phyloP scores from a whole-genome alignment of 805 yeast species.

The Sungouiella thailandica region DNA sequence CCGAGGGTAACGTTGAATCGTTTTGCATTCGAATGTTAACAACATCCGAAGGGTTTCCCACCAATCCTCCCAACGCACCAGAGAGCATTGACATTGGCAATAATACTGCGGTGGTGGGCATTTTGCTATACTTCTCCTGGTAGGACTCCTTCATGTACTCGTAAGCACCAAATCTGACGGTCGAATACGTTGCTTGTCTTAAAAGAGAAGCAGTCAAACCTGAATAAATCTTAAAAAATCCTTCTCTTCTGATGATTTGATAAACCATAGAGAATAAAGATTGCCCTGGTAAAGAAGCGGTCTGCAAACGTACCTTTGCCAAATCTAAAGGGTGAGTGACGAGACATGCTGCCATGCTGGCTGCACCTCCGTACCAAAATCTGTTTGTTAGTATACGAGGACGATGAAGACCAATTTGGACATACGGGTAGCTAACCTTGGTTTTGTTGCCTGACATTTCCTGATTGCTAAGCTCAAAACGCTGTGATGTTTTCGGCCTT shows the following conservation, averaged over 20 bases:
- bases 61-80: conserved; percentile 79
- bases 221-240: conserved; percentile 64
- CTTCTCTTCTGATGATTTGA: conserved; percentile 59
- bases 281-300: conserved; percentile 65
- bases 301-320: conserved; percentile 82
- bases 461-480: no score
- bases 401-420: background rate
- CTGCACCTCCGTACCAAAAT: conserved; percentile 67
- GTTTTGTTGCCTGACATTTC: conserved; percentile 14
- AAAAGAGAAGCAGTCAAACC: conserved; percentile 79
- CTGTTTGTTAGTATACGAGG: conserved; percentile 14
- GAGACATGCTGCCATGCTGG: conserved; percentile 62
- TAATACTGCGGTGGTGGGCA: conserved; percentile 54
- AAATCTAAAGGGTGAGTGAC: conserved; percentile 81
- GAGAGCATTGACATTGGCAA: conserved; percentile 81
- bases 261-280: conserved; percentile 57
- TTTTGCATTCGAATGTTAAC: conserved; percentile 90
- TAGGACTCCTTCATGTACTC: conserved; percentile 61
- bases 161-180: conserved; percentile 83
- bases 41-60: conserved; percentile 86
- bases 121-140: conserved; percentile 34
- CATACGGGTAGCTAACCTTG: conserved; percentile 19
- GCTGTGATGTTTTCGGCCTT: no score
- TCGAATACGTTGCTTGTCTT: conserved; percentile 85
- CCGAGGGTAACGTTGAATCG: conserved; percentile 64